These are phyloP conservation scores for Larix kaempferi DNA, from an alignment of 75 land plant genomes.

Conservation along the genomic window DNA sequence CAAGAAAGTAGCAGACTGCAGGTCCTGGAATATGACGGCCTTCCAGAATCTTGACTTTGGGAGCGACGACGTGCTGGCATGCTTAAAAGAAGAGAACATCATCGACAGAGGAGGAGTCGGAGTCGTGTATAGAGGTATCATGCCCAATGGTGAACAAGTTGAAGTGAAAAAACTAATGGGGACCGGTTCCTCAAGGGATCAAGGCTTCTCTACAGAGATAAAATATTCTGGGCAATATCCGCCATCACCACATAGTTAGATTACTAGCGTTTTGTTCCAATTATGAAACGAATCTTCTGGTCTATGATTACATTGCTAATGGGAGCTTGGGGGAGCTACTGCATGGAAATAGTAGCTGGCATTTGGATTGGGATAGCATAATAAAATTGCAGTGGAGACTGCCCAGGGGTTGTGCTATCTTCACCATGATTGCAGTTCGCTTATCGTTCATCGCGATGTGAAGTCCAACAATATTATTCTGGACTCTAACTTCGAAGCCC, in stretches of 20 bases:
- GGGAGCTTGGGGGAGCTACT: slow-evolving; percentile 78
- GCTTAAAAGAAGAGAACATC: slow-evolving; percentile 40
- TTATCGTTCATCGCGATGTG: too few relatives aligned
- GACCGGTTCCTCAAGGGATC: slow-evolving; percentile 33
- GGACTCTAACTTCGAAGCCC: too few relatives aligned
- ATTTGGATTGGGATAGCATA: too few relatives aligned
- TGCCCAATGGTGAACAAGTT: slow-evolving; percentile 57
- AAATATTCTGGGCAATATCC: slow-evolving; percentile 61
- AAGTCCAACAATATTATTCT: too few relatives aligned
- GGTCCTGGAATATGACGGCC: slow-evolving; percentile 64
- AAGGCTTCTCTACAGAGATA: slow-evolving; percentile 62
- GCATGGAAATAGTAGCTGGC: too few relatives aligned
- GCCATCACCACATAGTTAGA: slow-evolving; percentile 71
- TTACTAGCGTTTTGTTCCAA: slow-evolving; percentile 68
- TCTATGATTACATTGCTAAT: slow-evolving; percentile 72
- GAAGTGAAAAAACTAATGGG: slow-evolving; percentile 76
- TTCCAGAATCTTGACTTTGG: slow-evolving; percentile 59
- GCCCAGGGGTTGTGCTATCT: too few relatives aligned
- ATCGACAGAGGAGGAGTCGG: slow-evolving; percentile 80
- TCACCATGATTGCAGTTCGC: too few relatives aligned
- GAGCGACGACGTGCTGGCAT: slow-evolving; percentile 41
- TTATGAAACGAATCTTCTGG: slow-evolving; percentile 53
- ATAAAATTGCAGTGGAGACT: too few relatives aligned
- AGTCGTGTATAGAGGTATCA: slow-evolving; percentile 64
- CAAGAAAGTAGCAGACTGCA: slow-evolving; percentile 3